Percentiles rank a stretch among this genome's conserved stretches.
phyloP scores from a whole-genome alignment of 371 early-diverging fungal species.

The Modicella reniformis region DNA sequence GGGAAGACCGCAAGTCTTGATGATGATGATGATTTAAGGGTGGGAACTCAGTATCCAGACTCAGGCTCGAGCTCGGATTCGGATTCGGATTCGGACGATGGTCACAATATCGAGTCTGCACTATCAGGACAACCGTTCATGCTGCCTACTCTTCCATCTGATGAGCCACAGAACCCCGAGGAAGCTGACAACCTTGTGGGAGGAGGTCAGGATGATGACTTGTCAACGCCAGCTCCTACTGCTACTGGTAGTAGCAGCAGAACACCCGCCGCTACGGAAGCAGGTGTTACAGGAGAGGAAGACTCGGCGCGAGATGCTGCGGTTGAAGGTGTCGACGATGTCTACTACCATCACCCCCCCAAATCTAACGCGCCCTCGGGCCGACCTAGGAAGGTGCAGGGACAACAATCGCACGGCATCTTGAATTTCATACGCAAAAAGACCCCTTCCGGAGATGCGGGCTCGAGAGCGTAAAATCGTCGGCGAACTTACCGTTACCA shows the following conservation, averaged over 20 bases:
- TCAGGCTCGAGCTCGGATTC: constrained; percentile 25
- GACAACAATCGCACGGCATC: constrained; percentile 18
- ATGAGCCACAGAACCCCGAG: constrained; percentile 34
- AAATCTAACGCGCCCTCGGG: neutral
- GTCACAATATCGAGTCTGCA: constrained; percentile 31
- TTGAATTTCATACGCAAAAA: too few relatives aligned
- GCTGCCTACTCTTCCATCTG: constrained; percentile 34
- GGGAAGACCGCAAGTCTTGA: constrained; percentile 6
- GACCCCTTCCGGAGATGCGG: too few relatives aligned
- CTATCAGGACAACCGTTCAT: constrained; percentile 36
- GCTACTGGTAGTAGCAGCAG: neutral
- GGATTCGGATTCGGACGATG: constrained; percentile 32
- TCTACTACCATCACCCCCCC: constrained; percentile 67
- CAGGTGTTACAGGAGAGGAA: neutral
- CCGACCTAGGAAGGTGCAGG: constrained; percentile 17
- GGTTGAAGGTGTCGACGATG: constrained; percentile 30
- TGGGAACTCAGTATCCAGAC: constrained; percentile 10
- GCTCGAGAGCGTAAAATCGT: too few relatives aligned
- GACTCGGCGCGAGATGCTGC: constrained; percentile 20
- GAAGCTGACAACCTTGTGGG: constrained; percentile 49
- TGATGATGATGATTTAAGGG: constrained; percentile 17
- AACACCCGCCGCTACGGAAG: neutral
- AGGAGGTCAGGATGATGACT: constrained; percentile 47
- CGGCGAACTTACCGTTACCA: too few relatives aligned
- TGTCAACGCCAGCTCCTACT: neutral